Conservation (phyloP, 2,329 filamentous ascomycete genomes). For the Exserohilum rostratum region DNA sequence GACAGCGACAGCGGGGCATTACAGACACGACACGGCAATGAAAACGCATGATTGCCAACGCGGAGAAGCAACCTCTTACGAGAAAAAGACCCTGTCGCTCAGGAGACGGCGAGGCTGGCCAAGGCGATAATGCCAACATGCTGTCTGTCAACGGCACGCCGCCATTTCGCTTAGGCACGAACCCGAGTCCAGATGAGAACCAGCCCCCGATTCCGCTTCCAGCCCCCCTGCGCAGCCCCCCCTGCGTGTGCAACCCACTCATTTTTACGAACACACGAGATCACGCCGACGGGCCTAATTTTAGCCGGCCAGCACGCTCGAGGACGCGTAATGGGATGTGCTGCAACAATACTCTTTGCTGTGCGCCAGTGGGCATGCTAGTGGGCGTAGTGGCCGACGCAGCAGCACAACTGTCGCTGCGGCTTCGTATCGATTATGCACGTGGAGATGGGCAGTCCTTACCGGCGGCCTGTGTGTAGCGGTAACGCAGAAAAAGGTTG, state of each 20-base stretch:
- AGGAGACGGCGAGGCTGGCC: no score
- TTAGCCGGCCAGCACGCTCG: slow-evolving; percentile 17
- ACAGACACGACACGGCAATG: no score
- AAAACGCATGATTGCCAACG: background rate
- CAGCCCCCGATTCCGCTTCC: slow-evolving; percentile 7
- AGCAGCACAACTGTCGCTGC: slow-evolving; percentile 2
- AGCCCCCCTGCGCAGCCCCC: slow-evolving; percentile 5
- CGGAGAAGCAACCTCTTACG: background rate
- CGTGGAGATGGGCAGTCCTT: background rate
- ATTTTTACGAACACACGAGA: slow-evolving; percentile 12
- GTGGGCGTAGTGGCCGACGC: no score
- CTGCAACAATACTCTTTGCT: slow-evolving; percentile 3
- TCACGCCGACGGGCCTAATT: slow-evolving; percentile 16
- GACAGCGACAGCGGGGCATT: no score
- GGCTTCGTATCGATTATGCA: slow-evolving; percentile 19
- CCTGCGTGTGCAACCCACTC: slow-evolving; percentile 9
- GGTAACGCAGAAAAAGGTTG: background rate
- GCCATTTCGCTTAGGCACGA: slow-evolving; percentile 3
- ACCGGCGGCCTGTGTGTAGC: slow-evolving; percentile 5
- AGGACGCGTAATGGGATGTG: slow-evolving; percentile 24
- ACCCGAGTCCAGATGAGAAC: slow-evolving; percentile 5
- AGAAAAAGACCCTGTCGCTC: background rate
- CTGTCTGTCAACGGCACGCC: background rate
- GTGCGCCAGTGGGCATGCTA: background rate
- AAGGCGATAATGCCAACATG: no score